Evolutionary conservation across 192 early-diverging fungal species (phyloP).

Genomic region (Chytriomyces hyalinus): DNA sequence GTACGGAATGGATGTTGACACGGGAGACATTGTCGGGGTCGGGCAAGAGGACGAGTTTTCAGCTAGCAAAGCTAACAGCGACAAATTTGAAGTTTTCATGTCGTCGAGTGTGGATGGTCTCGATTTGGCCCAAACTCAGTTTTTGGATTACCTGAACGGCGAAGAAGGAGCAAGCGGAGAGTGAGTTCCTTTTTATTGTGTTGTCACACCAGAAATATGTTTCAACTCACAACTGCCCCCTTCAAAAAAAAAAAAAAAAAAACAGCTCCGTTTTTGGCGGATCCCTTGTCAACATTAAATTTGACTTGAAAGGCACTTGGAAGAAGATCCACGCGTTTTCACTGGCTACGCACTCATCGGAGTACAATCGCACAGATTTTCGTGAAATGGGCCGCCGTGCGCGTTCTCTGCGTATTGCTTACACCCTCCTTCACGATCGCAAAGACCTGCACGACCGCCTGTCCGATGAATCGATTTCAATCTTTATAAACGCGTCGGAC

Average conservation of each 20-base stretch:
- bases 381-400: slow-evolving; percentile 7
- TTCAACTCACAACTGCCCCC: neutral
- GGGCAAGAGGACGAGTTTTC: neutral
- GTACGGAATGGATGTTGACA: neutral
- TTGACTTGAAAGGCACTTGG: neutral
- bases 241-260: neutral
- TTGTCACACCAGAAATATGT: neutral
- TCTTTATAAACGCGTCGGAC: slow-evolving; percentile 9
- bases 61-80: no score
- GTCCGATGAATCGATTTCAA: neutral
- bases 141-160: slow-evolving; percentile 27
- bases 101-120: neutral
- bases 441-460: slow-evolving; percentile 15
- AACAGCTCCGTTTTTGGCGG: neutral
- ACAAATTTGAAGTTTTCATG: neutral
- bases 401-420: slow-evolving; percentile 22
- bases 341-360: neutral
- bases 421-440: slow-evolving; percentile 27
- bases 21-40: neutral
- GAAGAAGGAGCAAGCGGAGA: neutral
- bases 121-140: slow-evolving; percentile 14
- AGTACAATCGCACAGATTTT: slow-evolving; percentile 33
- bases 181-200: neutral
- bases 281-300: neutral
- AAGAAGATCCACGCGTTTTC: neutral